These are phyloP conservation scores for Trypanosoma rangeli DNA, from an alignment of 208 protist genomes.

Conservation along the genomic window DNA sequence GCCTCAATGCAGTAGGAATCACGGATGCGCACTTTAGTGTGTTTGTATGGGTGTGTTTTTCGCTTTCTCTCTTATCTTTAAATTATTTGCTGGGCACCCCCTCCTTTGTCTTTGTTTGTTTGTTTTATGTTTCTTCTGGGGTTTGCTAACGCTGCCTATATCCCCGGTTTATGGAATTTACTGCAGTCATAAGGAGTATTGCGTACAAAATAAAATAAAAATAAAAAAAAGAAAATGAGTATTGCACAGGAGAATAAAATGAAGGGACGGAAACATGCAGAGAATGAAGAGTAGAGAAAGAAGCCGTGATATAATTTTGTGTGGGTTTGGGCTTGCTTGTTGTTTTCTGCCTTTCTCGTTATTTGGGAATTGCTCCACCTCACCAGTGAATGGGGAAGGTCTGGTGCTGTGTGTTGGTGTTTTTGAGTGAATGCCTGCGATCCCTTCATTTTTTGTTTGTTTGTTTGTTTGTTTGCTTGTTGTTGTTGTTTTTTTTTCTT, in stretches of 20 bases:
- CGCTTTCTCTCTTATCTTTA: neutral
- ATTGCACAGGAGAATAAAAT: neutral
- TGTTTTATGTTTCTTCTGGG: neutral
- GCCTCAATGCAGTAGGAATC: neutral
- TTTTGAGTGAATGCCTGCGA: neutral
- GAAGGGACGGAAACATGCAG: neutral
- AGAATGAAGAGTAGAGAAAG: neutral
- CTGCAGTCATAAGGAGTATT: neutral
- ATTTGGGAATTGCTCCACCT: neutral
- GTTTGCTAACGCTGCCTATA: neutral
- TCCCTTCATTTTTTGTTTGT: neutral
- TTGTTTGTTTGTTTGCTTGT: neutral
- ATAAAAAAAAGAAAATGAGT: neutral
- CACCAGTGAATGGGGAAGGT: neutral
- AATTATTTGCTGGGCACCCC: conserved; percentile 1
- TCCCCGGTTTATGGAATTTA: neutral
- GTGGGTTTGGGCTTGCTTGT: neutral
- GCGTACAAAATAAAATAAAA: too few relatives aligned
- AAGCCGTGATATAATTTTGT: neutral
- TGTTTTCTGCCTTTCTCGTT: neutral
- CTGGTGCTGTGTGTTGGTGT: neutral
- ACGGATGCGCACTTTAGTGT: neutral
- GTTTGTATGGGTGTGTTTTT: neutral
- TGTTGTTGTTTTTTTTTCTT: neutral
- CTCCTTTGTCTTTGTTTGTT: neutral